Conservation (phyloP, 2,329 filamentous ascomycete species). For the Trichoderma sp. region DNA sequence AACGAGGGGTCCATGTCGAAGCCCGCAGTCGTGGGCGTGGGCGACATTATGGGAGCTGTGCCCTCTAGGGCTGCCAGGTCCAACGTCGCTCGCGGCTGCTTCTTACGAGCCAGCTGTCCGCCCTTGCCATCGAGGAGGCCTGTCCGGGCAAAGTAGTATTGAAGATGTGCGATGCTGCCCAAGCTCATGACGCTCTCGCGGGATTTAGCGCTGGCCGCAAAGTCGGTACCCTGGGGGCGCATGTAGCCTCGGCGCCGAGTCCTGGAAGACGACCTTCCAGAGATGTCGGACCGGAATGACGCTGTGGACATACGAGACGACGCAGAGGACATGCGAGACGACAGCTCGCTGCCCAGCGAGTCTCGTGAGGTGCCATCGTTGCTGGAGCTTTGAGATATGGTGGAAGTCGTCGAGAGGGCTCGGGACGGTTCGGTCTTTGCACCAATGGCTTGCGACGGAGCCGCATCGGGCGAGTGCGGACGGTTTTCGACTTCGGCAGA, state of each 20-base stretch:
- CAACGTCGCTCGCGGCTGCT: constrained; percentile 55
- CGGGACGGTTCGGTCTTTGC: constrained; percentile 58
- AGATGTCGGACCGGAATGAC: constrained; percentile 48
- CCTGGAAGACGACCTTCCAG: constrained; percentile 42
- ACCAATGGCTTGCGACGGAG: constrained; percentile 61
- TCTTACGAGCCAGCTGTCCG: constrained; percentile 74
- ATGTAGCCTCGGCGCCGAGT: constrained; percentile 75
- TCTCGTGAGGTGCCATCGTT: constrained; percentile 50
- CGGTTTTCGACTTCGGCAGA: constrained; percentile 34
- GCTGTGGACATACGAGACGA: constrained; percentile 60
- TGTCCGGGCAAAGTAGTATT: constrained; percentile 97
- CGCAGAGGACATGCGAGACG: constrained; percentile 59
- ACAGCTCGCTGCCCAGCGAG: constrained; percentile 53
- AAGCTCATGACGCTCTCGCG: constrained; percentile 94
- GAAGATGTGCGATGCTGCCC: constrained; percentile 93
- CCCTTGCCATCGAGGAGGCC: constrained; percentile 92
- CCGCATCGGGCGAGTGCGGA: constrained; percentile 54
- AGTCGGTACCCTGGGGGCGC: constrained; percentile 81
- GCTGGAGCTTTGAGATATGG: constrained; percentile 55
- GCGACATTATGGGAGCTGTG: constrained; percentile 20
- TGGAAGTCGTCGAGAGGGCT: constrained; percentile 61
- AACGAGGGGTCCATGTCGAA: constrained; percentile 59
- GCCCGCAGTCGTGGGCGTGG: constrained; percentile 39
- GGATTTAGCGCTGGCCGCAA: constrained; percentile 84
- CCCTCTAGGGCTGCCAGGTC: constrained; percentile 54